Evolutionary conservation across 352 stramenopile species (phyloP), one percentile per base, ranked within the genome.

Genomic region (Globisporangium echinulatum): DNA sequence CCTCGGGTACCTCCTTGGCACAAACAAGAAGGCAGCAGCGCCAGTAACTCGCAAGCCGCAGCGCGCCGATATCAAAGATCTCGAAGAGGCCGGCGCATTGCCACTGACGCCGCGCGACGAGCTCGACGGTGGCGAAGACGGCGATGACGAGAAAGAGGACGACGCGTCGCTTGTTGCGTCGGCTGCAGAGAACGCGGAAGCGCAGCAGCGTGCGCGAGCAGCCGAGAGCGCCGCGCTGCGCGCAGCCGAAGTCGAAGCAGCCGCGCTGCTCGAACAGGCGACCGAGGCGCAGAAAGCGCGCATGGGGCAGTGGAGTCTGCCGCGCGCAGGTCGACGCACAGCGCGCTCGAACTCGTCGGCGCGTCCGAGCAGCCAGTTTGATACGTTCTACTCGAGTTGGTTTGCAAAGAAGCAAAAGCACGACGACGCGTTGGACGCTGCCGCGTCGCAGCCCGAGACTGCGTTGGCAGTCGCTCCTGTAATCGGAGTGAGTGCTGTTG

Each of bases 371-470:
- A 70, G 62, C 13, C 75, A 86, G 53, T 87, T 88, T 58, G 79
- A 87, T 57, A 82, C 59, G 37, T 88, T 91, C 66, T 89, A 91
- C 68, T 77, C 76, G 38, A 87, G 77, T 8, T 89, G 75, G 79
- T 89, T 84, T 60, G 79, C 74, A 0, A 81, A 81, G 50, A 91
- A 83, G 69, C 63, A 71, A 5, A 62, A 70, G 52, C 60, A 69
- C 63, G 71, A 77, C 42, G 57, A 62, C 25, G 17, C 17, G 17
- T 19, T 19, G 4, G 65, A 77, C 4, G 59, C 68, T 44, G 64
- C 64, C 1, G 54, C 47, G 19, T 51, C 46, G 51, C 37, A 25
- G 42, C 15, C 48, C 7, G 37, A 62, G 17, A 60, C 36, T 4
- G 38, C 48, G 37, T 11, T 63, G 25, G 9, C 50, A 13, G 49